Evolutionary conservation across 225 moss, liverwort and hornwort genomes (phyloP).

Genomic region (Polytrichum formosum): DNA sequence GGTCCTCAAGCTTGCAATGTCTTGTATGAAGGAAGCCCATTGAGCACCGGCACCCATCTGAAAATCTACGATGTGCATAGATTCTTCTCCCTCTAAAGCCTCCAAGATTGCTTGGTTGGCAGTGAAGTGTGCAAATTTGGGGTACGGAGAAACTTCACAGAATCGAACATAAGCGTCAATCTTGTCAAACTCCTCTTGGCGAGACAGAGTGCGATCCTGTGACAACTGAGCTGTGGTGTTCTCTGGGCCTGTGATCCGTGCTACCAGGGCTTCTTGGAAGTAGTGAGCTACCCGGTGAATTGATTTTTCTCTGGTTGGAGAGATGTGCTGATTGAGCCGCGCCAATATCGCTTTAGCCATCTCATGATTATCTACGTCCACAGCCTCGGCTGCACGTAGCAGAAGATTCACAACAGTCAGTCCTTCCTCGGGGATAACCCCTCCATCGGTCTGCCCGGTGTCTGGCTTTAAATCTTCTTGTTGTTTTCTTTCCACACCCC

Average conservation of each 20-base stretch:
- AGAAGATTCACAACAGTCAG: slow-evolving; percentile 35
- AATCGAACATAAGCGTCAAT: slow-evolving; percentile 47
- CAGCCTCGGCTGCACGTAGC: slow-evolving; percentile 49
- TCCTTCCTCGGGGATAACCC: slow-evolving; percentile 36
- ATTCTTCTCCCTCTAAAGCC: slow-evolving; percentile 44
- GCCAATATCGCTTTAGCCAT: slow-evolving; percentile 63
- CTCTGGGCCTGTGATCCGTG: slow-evolving; percentile 27
- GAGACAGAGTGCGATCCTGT: slow-evolving; percentile 17
- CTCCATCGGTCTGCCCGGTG: slow-evolving; percentile 22
- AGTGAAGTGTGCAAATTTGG: slow-evolving; percentile 59
- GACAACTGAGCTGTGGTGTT: slow-evolving; percentile 24
- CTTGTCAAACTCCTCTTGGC: slow-evolving; percentile 40
- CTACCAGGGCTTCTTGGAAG: slow-evolving; percentile 45
- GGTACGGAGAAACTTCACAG: slow-evolving; percentile 55
- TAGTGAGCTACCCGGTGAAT: slow-evolving; percentile 57
- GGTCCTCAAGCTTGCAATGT: slow-evolving; percentile 38
- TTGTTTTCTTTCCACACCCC: slow-evolving; percentile 7
- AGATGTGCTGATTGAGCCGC: slow-evolving; percentile 71
- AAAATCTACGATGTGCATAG: slow-evolving; percentile 54
- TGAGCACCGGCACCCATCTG: slow-evolving; percentile 59
- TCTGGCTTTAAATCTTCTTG: slow-evolving; percentile 24
- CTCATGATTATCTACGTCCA: slow-evolving; percentile 50
- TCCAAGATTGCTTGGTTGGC: slow-evolving; percentile 63
- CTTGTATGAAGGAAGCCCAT: slow-evolving; percentile 63
- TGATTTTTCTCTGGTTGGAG: slow-evolving; percentile 37